phyloP scores from a whole-genome alignment of 352 stramenopile species.

The Pythium myriotylum region DNA sequence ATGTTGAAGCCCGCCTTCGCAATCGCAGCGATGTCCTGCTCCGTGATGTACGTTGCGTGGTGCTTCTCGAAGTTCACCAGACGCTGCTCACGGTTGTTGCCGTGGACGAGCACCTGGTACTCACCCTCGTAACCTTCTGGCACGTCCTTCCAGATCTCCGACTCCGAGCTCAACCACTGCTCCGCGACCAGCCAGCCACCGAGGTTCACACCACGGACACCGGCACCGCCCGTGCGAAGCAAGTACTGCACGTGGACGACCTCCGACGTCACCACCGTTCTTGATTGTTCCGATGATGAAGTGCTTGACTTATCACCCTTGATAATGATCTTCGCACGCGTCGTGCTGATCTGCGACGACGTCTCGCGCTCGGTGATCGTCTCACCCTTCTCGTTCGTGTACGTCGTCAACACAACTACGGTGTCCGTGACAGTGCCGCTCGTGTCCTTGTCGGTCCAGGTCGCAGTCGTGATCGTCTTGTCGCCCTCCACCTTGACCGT shows the following conservation, averaged over 20 bases:
- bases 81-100: constrained; percentile 10
- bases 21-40: constrained; percentile 26
- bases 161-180: constrained; percentile 31
- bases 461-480: too few relatives aligned
- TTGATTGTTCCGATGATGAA: too few relatives aligned
- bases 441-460: too few relatives aligned
- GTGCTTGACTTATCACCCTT: too few relatives aligned
- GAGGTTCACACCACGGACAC: constrained; percentile 26
- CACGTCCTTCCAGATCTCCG: constrained; percentile 22
- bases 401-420: too few relatives aligned
- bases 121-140: constrained; percentile 13
- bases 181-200: constrained; percentile 36
- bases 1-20: constrained; percentile 6
- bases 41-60: constrained; percentile 21
- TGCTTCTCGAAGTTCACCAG: constrained; percentile 21
- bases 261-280: too few relatives aligned
- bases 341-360: too few relatives aligned
- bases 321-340: too few relatives aligned
- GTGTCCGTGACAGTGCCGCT: too few relatives aligned
- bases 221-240: constrained; percentile 4
- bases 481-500: too few relatives aligned
- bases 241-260: constrained; percentile 10
- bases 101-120: constrained; percentile 9
- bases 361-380: too few relatives aligned
- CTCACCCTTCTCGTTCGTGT: too few relatives aligned